Percentiles rank a stretch among this genome's conserved stretches.
These are phyloP conservation scores for Crithidia brevicula DNA, from an alignment of 208 protist genomes.

Conservation along the genomic window DNA sequence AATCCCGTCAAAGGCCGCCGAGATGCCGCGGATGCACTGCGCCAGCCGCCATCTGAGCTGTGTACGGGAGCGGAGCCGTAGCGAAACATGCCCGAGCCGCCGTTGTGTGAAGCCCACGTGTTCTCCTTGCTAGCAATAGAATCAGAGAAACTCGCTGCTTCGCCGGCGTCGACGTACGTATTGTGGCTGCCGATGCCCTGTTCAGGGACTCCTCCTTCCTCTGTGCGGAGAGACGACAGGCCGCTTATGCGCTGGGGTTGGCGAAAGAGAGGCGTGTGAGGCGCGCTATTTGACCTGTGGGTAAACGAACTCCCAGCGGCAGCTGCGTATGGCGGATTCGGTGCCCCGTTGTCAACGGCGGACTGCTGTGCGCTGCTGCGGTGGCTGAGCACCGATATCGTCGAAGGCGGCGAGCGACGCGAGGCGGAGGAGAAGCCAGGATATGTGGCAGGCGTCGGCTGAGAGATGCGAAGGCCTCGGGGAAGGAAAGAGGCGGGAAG, in stretches of 20 bases:
- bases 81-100: constrained; percentile 2
- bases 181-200: no score
- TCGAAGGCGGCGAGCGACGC: constrained; percentile 8
- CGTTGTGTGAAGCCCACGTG: background rate
- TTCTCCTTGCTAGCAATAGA: background rate
- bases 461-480: background rate
- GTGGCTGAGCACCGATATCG: constrained; percentile 9
- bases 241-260: no score
- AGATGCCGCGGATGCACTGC: background rate
- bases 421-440: background rate
- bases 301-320: no score
- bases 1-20: background rate
- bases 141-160: background rate
- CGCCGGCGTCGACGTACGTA: no score
- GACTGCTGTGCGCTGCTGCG: constrained; percentile 1
- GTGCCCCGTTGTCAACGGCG: background rate
- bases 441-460: background rate
- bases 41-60: background rate
- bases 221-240: no score
- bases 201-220: no score
- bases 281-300: no score
- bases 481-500: constrained; percentile 5
- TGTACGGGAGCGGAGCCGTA: constrained; percentile 1
- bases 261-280: no score
- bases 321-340: no score